Evolutionary conservation across 1,139 yeast species (phyloP), one percentile per base, ranked within the genome.

Genomic region (Yamadazyma kanchanaburiensis): DNA sequence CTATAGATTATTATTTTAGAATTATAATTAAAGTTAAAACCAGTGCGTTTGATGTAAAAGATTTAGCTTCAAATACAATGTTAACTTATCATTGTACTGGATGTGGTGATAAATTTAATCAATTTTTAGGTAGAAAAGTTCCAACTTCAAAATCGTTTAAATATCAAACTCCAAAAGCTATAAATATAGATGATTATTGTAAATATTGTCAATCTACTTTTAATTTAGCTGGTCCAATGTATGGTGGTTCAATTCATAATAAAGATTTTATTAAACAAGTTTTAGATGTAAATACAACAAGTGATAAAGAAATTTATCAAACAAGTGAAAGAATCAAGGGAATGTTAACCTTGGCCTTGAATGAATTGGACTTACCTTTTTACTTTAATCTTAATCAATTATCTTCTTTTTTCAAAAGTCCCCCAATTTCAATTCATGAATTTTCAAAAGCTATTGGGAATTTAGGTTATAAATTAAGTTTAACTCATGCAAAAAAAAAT

Each of bases 171-270:
- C 71, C 74, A 6, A 58, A 53, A 25, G 40, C 51, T 32, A 42
- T 58, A 47, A 58, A 26, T 45, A 57, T 39, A 2, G 77, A 80
- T 0, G 67, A 75, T 4, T 54, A 64, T 27, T 94, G 98, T 59
- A 51, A 65, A 24, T 80, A 68, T 55, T 91, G 98, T 60, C 82
- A 76, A 2, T 70, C 70, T 34, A 67, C 74, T 4, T 75, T 75
- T 51, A 94, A 84, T 50, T 55, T 91, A 24, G 91, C 94, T 3
- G 99, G 99, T 2, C 99, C 99, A 34, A 86, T 91, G 96, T 91
- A 95, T 83, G 86, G 77, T 8, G 96, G 94, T 0, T 64, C 70
- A 2, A 59, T 91, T 31, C 97, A 89, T 49, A 72, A 81, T 49
- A 54, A 56, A 21, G 74, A 70, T 12, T 91, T 88, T 46, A 66